Percentiles rank a stretch among this genome's conserved stretches.
phyloP scores from a whole-genome alignment of 2,329 filamentous ascomycete genomes.

The Pezicula carpinea region DNA sequence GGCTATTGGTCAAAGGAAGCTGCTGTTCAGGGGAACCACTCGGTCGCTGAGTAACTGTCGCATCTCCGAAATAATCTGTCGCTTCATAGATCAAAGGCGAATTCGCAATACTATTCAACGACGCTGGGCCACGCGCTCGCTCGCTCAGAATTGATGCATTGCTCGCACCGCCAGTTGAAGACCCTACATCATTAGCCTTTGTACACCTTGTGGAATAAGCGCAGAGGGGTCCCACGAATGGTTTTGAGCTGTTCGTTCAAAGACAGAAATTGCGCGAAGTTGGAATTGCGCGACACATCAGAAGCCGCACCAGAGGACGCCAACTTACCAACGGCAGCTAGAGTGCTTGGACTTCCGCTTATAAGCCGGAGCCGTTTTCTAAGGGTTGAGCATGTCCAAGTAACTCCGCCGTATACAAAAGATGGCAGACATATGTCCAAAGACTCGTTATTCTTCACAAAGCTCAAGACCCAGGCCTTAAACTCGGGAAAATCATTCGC shows the following conservation, averaged over 20 bases:
- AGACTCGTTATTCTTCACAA: constrained; percentile 46
- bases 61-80: constrained; percentile 26
- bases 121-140: constrained; percentile 4
- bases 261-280: too few species aligned
- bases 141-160: constrained; percentile 15
- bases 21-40: neutral
- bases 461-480: constrained; percentile 63
- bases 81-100: constrained; percentile 16
- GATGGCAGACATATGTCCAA: constrained; percentile 49
- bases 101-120: constrained; percentile 1
- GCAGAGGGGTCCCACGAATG: too few species aligned
- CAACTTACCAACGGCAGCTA: constrained; percentile 13
- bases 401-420: constrained; percentile 57
- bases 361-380: constrained; percentile 65
- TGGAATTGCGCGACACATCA: too few species aligned
- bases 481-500: constrained; percentile 54
- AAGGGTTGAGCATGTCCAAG: constrained; percentile 68
- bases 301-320: too few species aligned
- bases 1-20: neutral
- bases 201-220: constrained; percentile 26
- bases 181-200: constrained; percentile 25
- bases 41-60: neutral
- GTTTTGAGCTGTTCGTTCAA: too few species aligned
- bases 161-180: constrained; percentile 15
- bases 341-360: constrained; percentile 44